Base-by-base conservation (phyloP, 2,329 filamentous ascomycete genomes). In the Paracoccidioides lutzii region DNA sequence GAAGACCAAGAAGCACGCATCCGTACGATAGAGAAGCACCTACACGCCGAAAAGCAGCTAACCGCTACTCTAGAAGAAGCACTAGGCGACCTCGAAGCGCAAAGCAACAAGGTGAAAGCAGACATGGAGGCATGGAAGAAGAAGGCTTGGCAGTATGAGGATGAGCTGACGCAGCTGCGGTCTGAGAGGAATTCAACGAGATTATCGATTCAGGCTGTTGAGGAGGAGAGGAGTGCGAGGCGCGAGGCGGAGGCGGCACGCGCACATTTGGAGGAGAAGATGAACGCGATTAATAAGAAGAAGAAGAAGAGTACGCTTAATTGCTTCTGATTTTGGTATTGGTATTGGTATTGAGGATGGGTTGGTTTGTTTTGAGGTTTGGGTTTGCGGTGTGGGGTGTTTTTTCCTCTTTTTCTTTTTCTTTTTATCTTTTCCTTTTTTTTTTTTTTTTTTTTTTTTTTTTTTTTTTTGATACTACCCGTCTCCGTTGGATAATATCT, bases 1-100 rank as follows among this genome's bases (percentile, higher is more conserved):
- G 91, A 97, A 66, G 93, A 98, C 64, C 90, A 96, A 69, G 93
- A 98, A 69, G 87, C 88, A 45, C 90, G 90, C 60, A 94, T 98
- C 67, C 85, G 87, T 58, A 94, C 89, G 5, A 95, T 98, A 60
- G 91, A 98, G 77, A 97, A 96, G 76, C 90, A 97, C 67, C 80
- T 98, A 30, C 86, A 87, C 61, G 93, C 93, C 3, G 93, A 98
- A 77, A 95, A 95, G 69, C 91, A 97, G 70, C 83, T 98, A 57
- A 98, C 91, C 0, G 85, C 88, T 50, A 97, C 91, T 2, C 80
- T 98, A 42, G 93, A 98, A 71, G 91, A 97, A 73, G 93, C 93
- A 5, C 82, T 98, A 35, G 91, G 89, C 2, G 93, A 98, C 65
- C 81, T 98, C 41, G 93, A 98, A 73, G 82, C 83, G 55, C 90